Percentiles rank a stretch among this genome's conserved stretches.
Evolutionary conservation across 345 rosid genomes (phyloP).

Genomic region (Anacardium occidentale): DNA sequence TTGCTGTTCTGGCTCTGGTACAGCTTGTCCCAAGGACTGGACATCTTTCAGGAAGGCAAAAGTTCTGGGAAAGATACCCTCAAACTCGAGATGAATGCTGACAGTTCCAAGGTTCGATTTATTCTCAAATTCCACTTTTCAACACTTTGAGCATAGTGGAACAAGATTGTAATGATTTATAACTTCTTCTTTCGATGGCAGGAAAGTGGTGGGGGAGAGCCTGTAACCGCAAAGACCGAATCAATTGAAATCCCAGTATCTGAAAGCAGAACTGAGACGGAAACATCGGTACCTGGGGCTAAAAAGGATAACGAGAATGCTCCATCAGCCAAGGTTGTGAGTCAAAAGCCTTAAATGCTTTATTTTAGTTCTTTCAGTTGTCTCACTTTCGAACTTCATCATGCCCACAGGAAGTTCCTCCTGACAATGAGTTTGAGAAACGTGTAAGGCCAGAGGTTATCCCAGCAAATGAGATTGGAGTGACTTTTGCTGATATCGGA

Average conservation of each 20-base stretch:
- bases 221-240: conserved; percentile 56
- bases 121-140: conserved; percentile 16
- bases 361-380: conserved; percentile 8
- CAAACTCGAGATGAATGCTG: conserved; percentile 77
- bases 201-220: conserved; percentile 49
- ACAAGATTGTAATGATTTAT: not conserved
- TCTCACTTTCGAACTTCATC: conserved; percentile 13
- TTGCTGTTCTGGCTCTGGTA: conserved; percentile 26
- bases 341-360: conserved; percentile 17
- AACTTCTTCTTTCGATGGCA: conserved; percentile 13
- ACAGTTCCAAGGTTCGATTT: conserved; percentile 58
- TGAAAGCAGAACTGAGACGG: conserved; percentile 57
- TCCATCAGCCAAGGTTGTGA: conserved; percentile 61
- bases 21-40: conserved; percentile 95
- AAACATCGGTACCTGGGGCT: conserved; percentile 54
- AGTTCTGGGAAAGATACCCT: conserved; percentile 54
- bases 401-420: conserved; percentile 65
- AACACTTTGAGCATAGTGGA: conserved; percentile 7
- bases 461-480: conserved; percentile 93
- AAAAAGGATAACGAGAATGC: conserved; percentile 74
- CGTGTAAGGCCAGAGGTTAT: conserved; percentile 97
- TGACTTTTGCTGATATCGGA: conserved; percentile 92
- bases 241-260: conserved; percentile 43
- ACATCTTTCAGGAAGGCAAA: conserved; percentile 85
- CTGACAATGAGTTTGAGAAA: conserved; percentile 96